These are phyloP conservation scores for Citropsis articulata DNA, from an alignment of 345 rosid species.

Conservation along the genomic window DNA sequence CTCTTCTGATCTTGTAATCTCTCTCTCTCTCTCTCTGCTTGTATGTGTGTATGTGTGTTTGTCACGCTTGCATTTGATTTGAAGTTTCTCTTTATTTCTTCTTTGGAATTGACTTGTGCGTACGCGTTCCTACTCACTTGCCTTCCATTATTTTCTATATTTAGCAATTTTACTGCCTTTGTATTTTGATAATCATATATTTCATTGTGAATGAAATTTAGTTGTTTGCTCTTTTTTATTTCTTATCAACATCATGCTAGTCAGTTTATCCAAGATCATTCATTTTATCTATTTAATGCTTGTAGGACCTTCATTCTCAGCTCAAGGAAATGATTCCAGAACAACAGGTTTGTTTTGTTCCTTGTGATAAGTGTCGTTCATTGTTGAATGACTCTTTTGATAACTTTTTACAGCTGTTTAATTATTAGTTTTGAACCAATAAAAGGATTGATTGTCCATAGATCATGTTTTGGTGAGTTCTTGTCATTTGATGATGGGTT, in stretches of 20 bases:
- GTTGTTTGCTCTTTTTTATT: neutral
- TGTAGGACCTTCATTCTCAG: conserved; percentile 88
- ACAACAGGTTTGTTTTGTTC: conserved; percentile 60
- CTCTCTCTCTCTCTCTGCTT: conserved; percentile 4
- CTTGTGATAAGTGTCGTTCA: neutral
- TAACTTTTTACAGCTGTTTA: neutral
- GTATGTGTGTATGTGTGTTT: neutral
- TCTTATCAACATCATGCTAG: neutral
- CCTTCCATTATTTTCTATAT: neutral
- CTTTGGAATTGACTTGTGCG: neutral
- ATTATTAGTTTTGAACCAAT: neutral
- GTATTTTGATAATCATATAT: neutral
- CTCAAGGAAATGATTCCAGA: conserved; percentile 90
- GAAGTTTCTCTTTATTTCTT: neutral
- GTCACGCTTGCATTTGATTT: neutral
- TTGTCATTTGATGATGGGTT: neutral
- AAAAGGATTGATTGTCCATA: neutral
- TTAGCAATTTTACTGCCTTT: neutral
- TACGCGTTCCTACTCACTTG: neutral
- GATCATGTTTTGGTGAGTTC: neutral
- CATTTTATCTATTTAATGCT: conserved; percentile 11
- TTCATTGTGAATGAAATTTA: neutral
- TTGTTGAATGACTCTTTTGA: neutral
- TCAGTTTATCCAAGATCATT: neutral
- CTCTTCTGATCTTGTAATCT: conserved; percentile 62